These are phyloP conservation scores for Leccinum cinnamomeum DNA, from an alignment of 1,284 basidiomycete genomes.

Conservation along the genomic window DNA sequence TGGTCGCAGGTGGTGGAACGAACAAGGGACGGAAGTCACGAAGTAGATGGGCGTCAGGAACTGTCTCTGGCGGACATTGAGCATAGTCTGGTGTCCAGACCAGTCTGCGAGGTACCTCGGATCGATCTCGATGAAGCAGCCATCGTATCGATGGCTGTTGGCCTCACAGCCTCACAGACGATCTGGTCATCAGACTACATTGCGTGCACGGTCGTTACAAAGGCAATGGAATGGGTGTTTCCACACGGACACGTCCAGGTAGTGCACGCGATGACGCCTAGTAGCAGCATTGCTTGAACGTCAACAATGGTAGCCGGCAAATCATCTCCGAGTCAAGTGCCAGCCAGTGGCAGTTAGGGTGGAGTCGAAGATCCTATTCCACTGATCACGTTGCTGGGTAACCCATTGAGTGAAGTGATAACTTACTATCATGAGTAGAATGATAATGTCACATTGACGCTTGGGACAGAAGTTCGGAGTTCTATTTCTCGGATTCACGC, in stretches of 20 bases:
- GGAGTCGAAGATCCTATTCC: not conserved
- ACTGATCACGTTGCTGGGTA: not conserved
- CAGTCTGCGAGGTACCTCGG: not conserved
- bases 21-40: not conserved
- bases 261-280: not conserved
- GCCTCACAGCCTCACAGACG: not conserved
- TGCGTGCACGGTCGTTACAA: constrained; percentile 17
- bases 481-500: not conserved
- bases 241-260: constrained; percentile 14
- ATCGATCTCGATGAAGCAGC: not conserved
- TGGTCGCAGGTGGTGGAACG: not conserved
- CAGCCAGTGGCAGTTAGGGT: not conserved
- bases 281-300: not conserved
- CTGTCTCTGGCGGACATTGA: constrained; percentile 12
- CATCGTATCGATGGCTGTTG: not conserved
- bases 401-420: not conserved
- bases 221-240: constrained; percentile 25
- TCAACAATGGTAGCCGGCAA: not conserved
- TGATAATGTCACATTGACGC: not conserved
- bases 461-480: not conserved
- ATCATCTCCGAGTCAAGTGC: not conserved
- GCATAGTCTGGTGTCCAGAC: not conserved
- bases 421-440: not conserved
- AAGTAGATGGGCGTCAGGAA: not conserved
- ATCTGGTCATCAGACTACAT: not conserved